Evolutionary conservation across 164 flowering plant genomes (phyloP), one percentile per base, ranked within the genome.

Genomic region (Berberis thunbergii): DNA sequence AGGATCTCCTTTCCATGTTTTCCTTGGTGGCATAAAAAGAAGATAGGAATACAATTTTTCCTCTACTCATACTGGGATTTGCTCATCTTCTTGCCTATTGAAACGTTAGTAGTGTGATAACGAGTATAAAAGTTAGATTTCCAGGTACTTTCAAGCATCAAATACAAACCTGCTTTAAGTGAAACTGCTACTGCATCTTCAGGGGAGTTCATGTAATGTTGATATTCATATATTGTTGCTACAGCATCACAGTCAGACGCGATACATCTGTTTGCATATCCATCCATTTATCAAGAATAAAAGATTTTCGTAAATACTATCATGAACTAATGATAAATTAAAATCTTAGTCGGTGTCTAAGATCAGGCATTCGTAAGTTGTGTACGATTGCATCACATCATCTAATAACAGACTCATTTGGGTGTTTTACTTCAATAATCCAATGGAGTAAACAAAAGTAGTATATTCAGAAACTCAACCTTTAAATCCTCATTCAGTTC

Each of bases 171-270:
- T 81, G 97, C 95, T 84, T 84, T 86, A 41, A 94, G 79, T 64
- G 75, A 91, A 67, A 69, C 76, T 56, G 95, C 93, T 70, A 86
- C 87, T 4, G 97, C 96, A 74, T 94, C 99, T 74, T 83, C 95
- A 3, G 87, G 74, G 38, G 78, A 73, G 11, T 76, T 70, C 39
- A 78, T 79, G 62, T 83, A 90, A 2, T 67, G 56, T 59, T 94
- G 99, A 69, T 84, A 70, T 67, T 85, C 95, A 63, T 67, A 79
- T 26, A 94, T 76, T 3, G 89, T 87, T n/a, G 93, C 95, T 66
- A 94, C 96, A 7, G 98, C 99, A 79, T 88, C 97, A 80, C 99
- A 94, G 66, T 94, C 99, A 2, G 99, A 88, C 61, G 96, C 77
- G 53, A 94, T 83, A 66, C 91, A 94, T 69, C 98, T 94, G 86